phyloP scores from a whole-genome alignment of 345 rosid genomes.

The Gynandropsis gynandra region DNA sequence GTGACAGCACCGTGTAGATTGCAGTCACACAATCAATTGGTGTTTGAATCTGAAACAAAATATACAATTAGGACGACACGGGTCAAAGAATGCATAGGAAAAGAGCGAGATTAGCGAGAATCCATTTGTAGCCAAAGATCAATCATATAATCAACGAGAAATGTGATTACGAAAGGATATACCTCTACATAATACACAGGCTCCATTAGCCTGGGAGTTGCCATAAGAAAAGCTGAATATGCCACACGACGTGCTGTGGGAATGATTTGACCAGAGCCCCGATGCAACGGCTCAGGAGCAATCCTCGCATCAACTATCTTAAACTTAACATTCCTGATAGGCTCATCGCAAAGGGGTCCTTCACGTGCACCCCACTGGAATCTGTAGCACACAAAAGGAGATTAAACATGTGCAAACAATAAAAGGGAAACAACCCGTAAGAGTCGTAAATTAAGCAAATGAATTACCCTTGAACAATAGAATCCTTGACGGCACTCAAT shows the following conservation, averaged over 20 bases:
- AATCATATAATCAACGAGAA: not conserved
- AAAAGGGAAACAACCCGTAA: not conserved
- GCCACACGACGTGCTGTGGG: slow-evolving; percentile 97
- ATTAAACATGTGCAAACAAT: slow-evolving; percentile 15
- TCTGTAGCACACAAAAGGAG: slow-evolving; percentile 31
- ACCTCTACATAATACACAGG: slow-evolving; percentile 99
- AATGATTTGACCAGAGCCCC: slow-evolving; percentile 97
- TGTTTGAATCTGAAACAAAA: slow-evolving; percentile 74
- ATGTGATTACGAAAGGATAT: slow-evolving; percentile 14
- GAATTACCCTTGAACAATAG: slow-evolving; percentile 87
- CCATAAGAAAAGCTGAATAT: slow-evolving; percentile 87
- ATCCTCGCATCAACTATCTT: slow-evolving; percentile 96
- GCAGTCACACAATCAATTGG: slow-evolving; percentile 96
- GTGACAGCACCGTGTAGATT: slow-evolving; percentile 83
- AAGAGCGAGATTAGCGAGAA: not conserved
- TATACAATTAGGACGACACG: not conserved
- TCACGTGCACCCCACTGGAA: slow-evolving; percentile 99
- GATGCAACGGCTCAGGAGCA: slow-evolving; percentile 81
- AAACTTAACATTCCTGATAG: slow-evolving; percentile 91
- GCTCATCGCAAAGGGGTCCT: slow-evolving; percentile 98
- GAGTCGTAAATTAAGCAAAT: slow-evolving; percentile 10
- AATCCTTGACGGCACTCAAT: slow-evolving; percentile 79
- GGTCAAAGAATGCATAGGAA: not conserved
- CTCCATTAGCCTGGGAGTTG: slow-evolving; percentile 95
- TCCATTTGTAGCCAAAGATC: not conserved